Base-by-base conservation (phyloP, 2,329 filamentous ascomycete genomes). In the Sporothrix sp. region DNA sequence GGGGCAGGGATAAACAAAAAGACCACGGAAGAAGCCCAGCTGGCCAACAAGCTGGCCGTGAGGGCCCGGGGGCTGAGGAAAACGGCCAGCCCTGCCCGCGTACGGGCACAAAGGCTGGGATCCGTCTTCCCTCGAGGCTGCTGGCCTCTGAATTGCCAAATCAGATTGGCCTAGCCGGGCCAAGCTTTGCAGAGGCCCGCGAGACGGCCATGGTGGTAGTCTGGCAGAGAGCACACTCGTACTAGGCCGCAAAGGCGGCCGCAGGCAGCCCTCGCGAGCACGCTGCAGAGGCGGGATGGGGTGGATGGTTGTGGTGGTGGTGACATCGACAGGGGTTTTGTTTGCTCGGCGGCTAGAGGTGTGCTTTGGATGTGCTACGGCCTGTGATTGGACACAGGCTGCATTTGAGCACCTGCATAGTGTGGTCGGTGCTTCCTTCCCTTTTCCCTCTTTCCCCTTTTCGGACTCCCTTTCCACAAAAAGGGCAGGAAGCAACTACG, bases 301-400 rank as follows among this genome's bases (percentile, higher is more conserved):
- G n/a, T n/a, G n/a, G n/a, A n/a, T 33, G 20, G 43, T 45, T 20
- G 23, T 35, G 43, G 11, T 45, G 30, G 20, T 35, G 30, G 43
- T 45, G 33, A 23, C 25, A 21, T 25, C 28, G 30, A 35, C 36
- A 49, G 37, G 46, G 37, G 36, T 33, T 16, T 14, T 33, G n/a
- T 28, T 38, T 47, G 47, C 37, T 42, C 48, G 38, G 48, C 48
- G 48, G 38, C 28, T 50, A 50, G n/a, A 49, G 37, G 30, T 49
- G 47, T 28, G 33, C 44, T 28, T 27, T 11, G 28, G 44, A 30
- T 45, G 43, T 50, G 48, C 48, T 50, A 6, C 10, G 11, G 30
- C 48, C n/a, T 14, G 30, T 50, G 48, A 50, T 50, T 50, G 48
- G 48, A 38, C n/a, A 27, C 30, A 5, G 13, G 30, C 10, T 32